A percentile compares a stretch with the other conserved stretches of the same genome.
Evolutionary conservation across 1,284 basidiomycete genomes (phyloP).

Genomic region (Marasmius tenuissimus): DNA sequence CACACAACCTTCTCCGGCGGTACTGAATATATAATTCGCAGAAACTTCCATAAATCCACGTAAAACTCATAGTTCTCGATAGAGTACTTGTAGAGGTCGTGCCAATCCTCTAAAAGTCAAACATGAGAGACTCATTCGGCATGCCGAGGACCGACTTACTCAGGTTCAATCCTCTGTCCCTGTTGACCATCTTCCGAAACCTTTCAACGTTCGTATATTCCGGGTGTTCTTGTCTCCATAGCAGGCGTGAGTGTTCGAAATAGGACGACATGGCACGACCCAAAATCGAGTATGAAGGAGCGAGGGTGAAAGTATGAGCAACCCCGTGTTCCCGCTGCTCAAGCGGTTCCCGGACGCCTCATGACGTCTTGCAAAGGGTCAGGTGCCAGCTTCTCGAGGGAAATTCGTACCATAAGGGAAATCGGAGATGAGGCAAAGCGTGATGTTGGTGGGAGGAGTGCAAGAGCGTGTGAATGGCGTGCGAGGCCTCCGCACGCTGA

Average conservation of each 20-base stretch:
- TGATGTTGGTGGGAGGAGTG: too few species aligned
- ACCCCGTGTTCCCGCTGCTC: too few species aligned
- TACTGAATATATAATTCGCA: constrained; percentile 16
- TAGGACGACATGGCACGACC: background rate
- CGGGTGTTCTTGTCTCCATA: constrained; percentile 12
- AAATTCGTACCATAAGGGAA: too few species aligned
- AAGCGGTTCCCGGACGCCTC: too few species aligned
- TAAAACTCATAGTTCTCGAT: constrained; percentile 18
- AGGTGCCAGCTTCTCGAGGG: too few species aligned
- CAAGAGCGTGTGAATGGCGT: too few species aligned
- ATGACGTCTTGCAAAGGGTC: too few species aligned
- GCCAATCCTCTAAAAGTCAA: constrained; percentile 10
- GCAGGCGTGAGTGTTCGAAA: constrained; percentile 8
- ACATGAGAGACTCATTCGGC: background rate
- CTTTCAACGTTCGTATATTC: constrained; percentile 9
- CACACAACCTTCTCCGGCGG: constrained; percentile 41
- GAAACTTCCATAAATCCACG: constrained; percentile 18
- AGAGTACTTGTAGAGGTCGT: constrained; percentile 19
- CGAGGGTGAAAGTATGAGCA: too few species aligned
- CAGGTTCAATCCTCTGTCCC: constrained; percentile 11
- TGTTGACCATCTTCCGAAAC: constrained; percentile 11
- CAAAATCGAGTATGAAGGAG: too few species aligned
- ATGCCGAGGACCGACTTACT: constrained; percentile 1
- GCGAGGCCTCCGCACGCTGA: too few species aligned
- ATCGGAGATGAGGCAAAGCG: too few species aligned